Base-by-base conservation (phyloP, 805 yeast species). In the Hemisphaericaspora nanyangensis region DNA sequence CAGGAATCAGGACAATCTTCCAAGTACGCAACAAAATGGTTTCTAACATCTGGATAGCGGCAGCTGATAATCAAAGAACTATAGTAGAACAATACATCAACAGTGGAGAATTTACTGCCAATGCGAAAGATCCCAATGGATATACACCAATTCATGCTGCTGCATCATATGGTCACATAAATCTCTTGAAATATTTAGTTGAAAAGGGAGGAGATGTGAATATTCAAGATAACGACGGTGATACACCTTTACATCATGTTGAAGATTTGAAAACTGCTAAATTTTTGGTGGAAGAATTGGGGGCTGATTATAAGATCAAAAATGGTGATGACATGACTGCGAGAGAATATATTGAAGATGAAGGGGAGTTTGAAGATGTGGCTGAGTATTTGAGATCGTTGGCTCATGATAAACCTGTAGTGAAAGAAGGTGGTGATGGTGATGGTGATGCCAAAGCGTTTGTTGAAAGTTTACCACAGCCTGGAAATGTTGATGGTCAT, bases 71-170 rank as follows among this genome's bases (percentile, higher is more conserved):
- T 50, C 77, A 82, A 44, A 42, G 74, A 3, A 72, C 65, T 2
- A 52, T 70, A 6, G 96, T 93, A 6, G 75, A 80, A 45, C 47
- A 69, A 11, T 65, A 70, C 38, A 62, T 93, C 6, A 67, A 61
- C 8, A 51, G 73, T 0, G 83, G 82, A 0, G 52, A 64, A 5
- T 69, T 66, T 46, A 71, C 80, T 3, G 77, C 96, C 3, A 83
- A 87, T 53, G 74, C 83, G 6, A 78, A 82, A 46, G 99, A 93
- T 59, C 85, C 86, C 1, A 87, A 90, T 52, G 99, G 99, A 1
- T 93, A 95, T 61, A 91, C 98, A 0, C 95, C 99, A 6, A 74
- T 93, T 10, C 99, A 93, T 59, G 99, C 99, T 0, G 98, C 99
- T 1, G 95, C 95, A 2, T 84, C 97, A 1, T 93, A 93, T 60